phyloP scores from a whole-genome alignment of 2,329 filamentous ascomycete genomes.

The Aspergillus puulaauensis region DNA sequence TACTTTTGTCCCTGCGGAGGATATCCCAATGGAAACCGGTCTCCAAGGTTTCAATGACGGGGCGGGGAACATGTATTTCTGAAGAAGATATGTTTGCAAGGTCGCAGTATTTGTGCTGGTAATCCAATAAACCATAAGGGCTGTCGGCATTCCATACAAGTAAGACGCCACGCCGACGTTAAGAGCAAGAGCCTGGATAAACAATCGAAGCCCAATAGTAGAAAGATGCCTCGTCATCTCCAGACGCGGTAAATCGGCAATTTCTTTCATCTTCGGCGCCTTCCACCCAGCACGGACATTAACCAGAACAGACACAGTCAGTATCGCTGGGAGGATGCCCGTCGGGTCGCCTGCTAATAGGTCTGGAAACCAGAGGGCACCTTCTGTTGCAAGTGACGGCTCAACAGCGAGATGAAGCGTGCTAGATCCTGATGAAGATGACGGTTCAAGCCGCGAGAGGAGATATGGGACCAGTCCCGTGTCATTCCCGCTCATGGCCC shows the following conservation, averaged over 20 bases:
- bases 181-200: constrained; percentile 40
- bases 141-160: constrained; percentile 40
- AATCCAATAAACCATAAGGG: constrained; percentile 53
- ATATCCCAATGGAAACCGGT: constrained; percentile 32
- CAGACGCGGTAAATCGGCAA: constrained; percentile 27
- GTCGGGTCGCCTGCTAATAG: constrained; percentile 55
- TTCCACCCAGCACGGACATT: constrained; percentile 44
- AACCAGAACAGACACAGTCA: constrained; percentile 50
- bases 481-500: constrained; percentile 47
- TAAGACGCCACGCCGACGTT: constrained; percentile 35
- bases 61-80: constrained; percentile 40
- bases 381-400: constrained; percentile 54
- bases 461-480: constrained; percentile 43
- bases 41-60: constrained; percentile 31
- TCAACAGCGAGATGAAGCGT: constrained; percentile 39
- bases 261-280: constrained; percentile 13
- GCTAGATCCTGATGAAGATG: constrained; percentile 12
- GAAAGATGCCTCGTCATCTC: constrained; percentile 25
- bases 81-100: constrained; percentile 40
- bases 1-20: neutral
- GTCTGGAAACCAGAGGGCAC: constrained; percentile 62
- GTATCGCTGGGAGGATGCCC: constrained; percentile 48
- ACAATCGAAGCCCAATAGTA: constrained; percentile 27
- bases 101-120: constrained; percentile 44
- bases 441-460: constrained; percentile 23